Evolutionary conservation across 2,329 filamentous ascomycete genomes (phyloP).

Genomic region (Penicillium sp.): DNA sequence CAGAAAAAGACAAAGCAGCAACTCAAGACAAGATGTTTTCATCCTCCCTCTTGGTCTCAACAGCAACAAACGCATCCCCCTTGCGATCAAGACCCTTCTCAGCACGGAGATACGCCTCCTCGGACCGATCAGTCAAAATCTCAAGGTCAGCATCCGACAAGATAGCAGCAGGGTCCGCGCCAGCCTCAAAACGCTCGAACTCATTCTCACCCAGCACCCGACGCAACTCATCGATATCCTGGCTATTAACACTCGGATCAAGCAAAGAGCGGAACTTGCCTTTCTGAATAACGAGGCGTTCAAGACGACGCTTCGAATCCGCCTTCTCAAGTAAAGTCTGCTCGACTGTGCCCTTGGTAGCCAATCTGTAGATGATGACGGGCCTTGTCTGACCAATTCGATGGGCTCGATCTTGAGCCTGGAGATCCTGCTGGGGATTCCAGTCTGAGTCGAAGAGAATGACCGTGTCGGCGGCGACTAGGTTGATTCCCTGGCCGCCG

Average conservation of each 20-base stretch:
- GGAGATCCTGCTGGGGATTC: constrained; percentile 95
- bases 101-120: constrained; percentile 65
- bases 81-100: constrained; percentile 68
- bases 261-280: constrained; percentile 71
- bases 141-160: constrained; percentile 72
- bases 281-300: constrained; percentile 94
- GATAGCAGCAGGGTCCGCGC: constrained; percentile 56
- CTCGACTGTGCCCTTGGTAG: constrained; percentile 89
- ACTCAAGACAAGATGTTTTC: constrained; percentile 32
- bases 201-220: constrained; percentile 69
- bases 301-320: constrained; percentile 83
- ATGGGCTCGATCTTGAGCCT: constrained; percentile 93
- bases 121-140: constrained; percentile 71
- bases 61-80: constrained; percentile 61
- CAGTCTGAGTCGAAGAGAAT: constrained; percentile 87
- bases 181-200: constrained; percentile 59
- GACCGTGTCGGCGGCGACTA: constrained; percentile 86
- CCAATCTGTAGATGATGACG: constrained; percentile 88
- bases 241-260: constrained; percentile 51
- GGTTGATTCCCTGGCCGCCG: constrained; percentile 91
- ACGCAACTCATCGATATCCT: constrained; percentile 59
- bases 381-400: constrained; percentile 90
- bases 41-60: constrained; percentile 67
- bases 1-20: constrained; percentile 2
- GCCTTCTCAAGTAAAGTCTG: constrained; percentile 81